Evolutionary conservation across 306 rosid genomes (phyloP), one percentile per base, ranked within the genome.

Genomic region (Pyrus communis): DNA sequence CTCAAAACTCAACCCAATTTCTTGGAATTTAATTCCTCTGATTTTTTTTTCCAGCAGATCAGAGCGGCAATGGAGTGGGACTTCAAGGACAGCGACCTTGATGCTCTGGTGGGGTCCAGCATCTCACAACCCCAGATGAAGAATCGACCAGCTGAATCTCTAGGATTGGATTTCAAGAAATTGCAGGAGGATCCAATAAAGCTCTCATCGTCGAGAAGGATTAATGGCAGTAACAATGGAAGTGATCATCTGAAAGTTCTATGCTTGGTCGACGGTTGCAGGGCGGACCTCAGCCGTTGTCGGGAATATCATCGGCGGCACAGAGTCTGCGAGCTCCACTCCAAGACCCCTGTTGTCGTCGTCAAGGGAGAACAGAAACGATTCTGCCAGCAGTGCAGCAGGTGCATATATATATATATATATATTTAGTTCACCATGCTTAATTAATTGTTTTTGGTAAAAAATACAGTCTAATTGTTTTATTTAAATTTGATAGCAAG

Each of bases 31-130:
- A 5, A 6, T 9, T 74, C 31, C n/a, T 59, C 40, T 9, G 68
- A 23, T 71, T 65, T 64, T 14, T 54, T 43, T 25, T 9, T 15
- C 17, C n/a, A 5, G 19, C 54, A 49, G 54, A 49, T 49, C 54
- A 5, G 8, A 15, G 54, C 54, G 5, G 83, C 52, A 45, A 93
- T 95, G 99, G 97, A 95, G 70, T 95, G 97, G 97, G 91, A 87
- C 59, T 89, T 90, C 89, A 86, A 84, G 72, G 91, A 87, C 23
- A 51, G 77, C 35, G 67, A 78, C 67, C 65, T 76, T 31, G 58
- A 55, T 68, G 67, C 71, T 51, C 33, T 80, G 65, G 75, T 82
- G 46, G 84, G 79, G 13, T 80, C 75, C 64, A 43, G 67, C 27
- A 28, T 35, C 52, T 74, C 33, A 21, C 78, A 57, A 30, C 69